Conservation (phyloP, 371 early-diverging fungal species). For the Choanephora cucurbitarum region DNA sequence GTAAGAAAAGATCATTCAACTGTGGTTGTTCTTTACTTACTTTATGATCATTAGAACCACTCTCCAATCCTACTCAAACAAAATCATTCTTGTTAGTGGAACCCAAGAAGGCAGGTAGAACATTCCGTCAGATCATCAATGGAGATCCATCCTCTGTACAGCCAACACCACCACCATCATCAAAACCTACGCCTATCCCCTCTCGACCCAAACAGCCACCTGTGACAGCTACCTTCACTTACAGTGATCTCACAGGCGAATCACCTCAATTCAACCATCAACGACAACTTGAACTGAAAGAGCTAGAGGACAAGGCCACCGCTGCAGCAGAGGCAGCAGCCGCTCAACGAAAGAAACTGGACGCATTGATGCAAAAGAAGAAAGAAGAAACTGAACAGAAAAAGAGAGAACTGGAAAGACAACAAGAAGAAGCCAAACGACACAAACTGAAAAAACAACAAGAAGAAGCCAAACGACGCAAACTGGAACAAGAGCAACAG, state of each 20-base stretch:
- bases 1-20: conserved; percentile 23
- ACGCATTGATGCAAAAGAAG: conserved; percentile 4
- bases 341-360: conserved; percentile 7
- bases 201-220: neutral
- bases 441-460: neutral
- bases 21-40: no score
- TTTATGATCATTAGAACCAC: conserved; percentile 46
- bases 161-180: neutral
- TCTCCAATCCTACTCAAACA: conserved; percentile 35
- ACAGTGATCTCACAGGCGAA: neutral
- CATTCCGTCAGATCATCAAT: conserved; percentile 31
- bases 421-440: neutral
- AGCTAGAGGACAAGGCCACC: conserved; percentile 1
- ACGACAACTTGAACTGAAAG: conserved; percentile 1
- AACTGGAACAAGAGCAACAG: conserved; percentile 7
- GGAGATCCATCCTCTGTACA: conserved; percentile 1
- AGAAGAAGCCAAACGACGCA: neutral
- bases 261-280: neutral
- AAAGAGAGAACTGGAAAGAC: neutral
- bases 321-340: conserved; percentile 9
- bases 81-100: conserved; percentile 36
- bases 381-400: neutral
- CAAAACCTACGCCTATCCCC: neutral
- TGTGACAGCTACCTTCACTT: neutral
- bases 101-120: conserved; percentile 33